A percentile compares a stretch with the other conserved stretches of the same genome.
Conservation (phyloP, 805 yeast species). For the Saccharomycopsis amapae region DNA sequence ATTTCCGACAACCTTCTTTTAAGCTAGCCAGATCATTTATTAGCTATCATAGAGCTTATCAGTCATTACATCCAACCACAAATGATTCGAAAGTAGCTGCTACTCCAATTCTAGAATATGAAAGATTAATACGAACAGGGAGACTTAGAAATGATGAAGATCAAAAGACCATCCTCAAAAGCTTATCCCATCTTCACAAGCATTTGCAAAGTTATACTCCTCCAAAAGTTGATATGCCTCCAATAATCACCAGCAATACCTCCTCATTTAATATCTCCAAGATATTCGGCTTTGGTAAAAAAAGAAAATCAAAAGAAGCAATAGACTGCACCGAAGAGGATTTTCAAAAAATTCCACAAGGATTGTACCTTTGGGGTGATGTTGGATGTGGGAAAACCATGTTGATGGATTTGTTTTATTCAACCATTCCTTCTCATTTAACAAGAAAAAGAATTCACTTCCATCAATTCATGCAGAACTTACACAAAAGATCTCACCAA, state of each 20-base stretch:
- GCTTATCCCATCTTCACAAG: conserved; percentile 52
- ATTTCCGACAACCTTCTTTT: no score
- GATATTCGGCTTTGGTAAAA: conserved; percentile 21
- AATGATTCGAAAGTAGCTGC: neutral
- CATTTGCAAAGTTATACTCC: conserved; percentile 53
- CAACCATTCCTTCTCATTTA: conserved; percentile 69
- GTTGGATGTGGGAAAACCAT: conserved; percentile 98
- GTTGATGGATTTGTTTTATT: conserved; percentile 93
- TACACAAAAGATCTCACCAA: conserved; percentile 76
- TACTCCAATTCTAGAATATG: conserved; percentile 48
- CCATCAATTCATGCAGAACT: conserved; percentile 93
- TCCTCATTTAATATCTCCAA: conserved; percentile 27
- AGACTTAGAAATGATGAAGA: conserved; percentile 64
- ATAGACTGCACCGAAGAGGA: conserved; percentile 16
- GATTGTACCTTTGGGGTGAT: conserved; percentile 91
- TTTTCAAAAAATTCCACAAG: conserved; percentile 50
- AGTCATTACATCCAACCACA: no score
- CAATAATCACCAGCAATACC: conserved; percentile 28
- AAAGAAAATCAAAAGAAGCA: conserved; percentile 13
- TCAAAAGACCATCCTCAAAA: conserved; percentile 66
- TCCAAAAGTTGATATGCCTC: conserved; percentile 49
- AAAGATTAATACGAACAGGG: conserved; percentile 41
- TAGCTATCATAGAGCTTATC: no score
- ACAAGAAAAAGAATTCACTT: conserved; percentile 82
- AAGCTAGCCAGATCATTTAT: no score